Conservation (phyloP, 805 yeast species). For the Candida easanensis region DNA sequence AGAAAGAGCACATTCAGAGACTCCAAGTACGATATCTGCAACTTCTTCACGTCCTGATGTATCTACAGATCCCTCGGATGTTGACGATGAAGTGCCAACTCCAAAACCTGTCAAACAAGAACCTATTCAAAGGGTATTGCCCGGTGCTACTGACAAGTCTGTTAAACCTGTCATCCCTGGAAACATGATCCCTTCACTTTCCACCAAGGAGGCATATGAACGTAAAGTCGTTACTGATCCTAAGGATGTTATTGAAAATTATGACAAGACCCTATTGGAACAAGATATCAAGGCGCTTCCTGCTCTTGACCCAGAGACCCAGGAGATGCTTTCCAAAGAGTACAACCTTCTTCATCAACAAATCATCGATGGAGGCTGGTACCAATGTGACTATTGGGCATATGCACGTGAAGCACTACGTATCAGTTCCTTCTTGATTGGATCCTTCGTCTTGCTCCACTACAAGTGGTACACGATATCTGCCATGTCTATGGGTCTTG, state of each 20-base stretch:
- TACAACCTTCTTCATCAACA: slow-evolving; percentile 59
- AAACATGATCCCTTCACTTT: slow-evolving; percentile 38
- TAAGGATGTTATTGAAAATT: slow-evolving; percentile 47
- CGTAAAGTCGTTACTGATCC: slow-evolving; percentile 51
- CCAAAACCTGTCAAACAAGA: not conserved
- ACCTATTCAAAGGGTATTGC: slow-evolving; percentile 14
- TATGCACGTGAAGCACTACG: slow-evolving; percentile 70
- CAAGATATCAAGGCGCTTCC: slow-evolving; percentile 61
- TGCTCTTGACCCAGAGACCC: slow-evolving; percentile 64
- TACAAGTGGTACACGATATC: slow-evolving; percentile 45
- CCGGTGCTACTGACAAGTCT: slow-evolving; percentile 38
- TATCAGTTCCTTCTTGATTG: slow-evolving; percentile 50
- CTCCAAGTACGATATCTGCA: not conserved
- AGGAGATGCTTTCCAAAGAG: slow-evolving; percentile 48
- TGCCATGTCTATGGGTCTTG: slow-evolving; percentile 66
- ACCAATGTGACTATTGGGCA: slow-evolving; percentile 69
- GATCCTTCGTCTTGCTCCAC: slow-evolving; percentile 48
- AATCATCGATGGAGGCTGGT: slow-evolving; percentile 56
- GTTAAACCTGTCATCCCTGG: slow-evolving; percentile 55
- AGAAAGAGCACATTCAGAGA: not conserved
- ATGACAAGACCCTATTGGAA: slow-evolving; percentile 53
- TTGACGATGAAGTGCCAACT: slow-evolving; percentile 11
- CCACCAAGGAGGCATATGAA: slow-evolving; percentile 30
- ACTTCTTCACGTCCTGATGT: slow-evolving; percentile 5
- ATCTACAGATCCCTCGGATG: slow-evolving; percentile 19